phyloP scores from a whole-genome alignment of 2,329 filamentous ascomycete genomes.

The Albifimbria verrucaria region DNA sequence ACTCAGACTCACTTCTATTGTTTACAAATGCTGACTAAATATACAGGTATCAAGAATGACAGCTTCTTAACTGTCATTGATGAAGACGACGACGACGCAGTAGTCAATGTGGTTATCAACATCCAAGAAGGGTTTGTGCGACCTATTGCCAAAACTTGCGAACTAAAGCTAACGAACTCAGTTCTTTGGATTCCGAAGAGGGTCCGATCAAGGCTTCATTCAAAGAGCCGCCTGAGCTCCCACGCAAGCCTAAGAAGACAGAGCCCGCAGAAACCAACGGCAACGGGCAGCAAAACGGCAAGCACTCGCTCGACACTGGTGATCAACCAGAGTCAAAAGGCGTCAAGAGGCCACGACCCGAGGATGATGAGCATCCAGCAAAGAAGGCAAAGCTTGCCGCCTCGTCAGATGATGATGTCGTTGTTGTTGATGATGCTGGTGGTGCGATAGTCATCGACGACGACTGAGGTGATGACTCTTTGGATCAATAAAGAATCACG shows the following conservation, averaged over 20 bases:
- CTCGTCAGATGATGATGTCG: conserved; percentile 34
- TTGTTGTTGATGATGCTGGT: conserved; percentile 50
- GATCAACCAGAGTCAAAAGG: conserved; percentile 25
- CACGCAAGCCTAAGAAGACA: conserved; percentile 48
- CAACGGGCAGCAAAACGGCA: conserved; percentile 36
- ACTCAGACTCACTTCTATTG: neutral
- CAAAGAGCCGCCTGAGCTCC: conserved; percentile 45
- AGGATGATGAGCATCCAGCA: conserved; percentile 35
- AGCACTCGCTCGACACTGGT: conserved; percentile 33
- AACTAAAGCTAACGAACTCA: conserved; percentile 28
- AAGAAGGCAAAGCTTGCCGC: conserved; percentile 48
- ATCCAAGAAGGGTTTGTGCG: conserved; percentile 58
- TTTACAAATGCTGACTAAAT: conserved; percentile 11
- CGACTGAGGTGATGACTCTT: conserved; percentile 40
- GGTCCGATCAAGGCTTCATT: conserved; percentile 52
- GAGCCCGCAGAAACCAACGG: conserved; percentile 36
- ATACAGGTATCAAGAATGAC: conserved; percentile 62
- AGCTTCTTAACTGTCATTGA: conserved; percentile 84
- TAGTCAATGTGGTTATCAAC: conserved; percentile 76
- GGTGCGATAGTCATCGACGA: conserved; percentile 68
- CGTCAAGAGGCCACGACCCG: conserved; percentile 44
- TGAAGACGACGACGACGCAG: conserved; percentile 68
- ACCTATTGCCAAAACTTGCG: neutral
- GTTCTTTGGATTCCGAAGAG: conserved; percentile 39
- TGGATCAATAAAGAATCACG: conserved; percentile 2